Percentiles rank a stretch among this genome's conserved stretches.
Conservation (phyloP, 2,329 filamentous ascomycete genomes). For the Hypoxylon sp. region DNA sequence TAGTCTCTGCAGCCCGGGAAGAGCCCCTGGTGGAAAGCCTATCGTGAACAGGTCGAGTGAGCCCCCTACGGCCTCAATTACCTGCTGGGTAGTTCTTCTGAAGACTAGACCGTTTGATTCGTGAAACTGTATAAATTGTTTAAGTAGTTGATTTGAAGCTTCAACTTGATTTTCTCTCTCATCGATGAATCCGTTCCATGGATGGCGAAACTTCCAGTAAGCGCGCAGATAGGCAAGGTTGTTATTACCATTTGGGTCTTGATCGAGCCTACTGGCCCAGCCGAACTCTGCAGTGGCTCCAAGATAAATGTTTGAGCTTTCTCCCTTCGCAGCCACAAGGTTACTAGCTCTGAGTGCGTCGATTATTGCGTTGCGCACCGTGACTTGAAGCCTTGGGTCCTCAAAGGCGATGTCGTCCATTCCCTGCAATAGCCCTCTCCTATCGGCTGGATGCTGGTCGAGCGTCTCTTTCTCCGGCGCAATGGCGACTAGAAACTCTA, state of each 20-base stretch:
- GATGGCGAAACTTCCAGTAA: neutral
- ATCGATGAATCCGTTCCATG: neutral
- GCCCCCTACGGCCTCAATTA: neutral
- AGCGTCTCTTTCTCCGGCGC: accelerated
- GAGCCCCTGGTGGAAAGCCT: neutral
- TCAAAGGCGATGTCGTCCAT: neutral
- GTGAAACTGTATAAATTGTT: constrained; percentile 6
- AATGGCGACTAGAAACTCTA: constrained; percentile 38
- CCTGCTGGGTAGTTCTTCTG: neutral
- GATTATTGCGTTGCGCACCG: constrained; percentile 36
- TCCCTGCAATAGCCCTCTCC: constrained; percentile 21
- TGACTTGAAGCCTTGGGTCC: neutral
- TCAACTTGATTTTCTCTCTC: no score
- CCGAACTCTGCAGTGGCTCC: neutral
- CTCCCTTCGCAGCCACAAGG: constrained; percentile 20
- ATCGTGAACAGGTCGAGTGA: neutral
- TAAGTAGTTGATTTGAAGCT: neutral
- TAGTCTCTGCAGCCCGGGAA: neutral
- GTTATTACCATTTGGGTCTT: constrained; percentile 4
- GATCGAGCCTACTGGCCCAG: constrained; percentile 27
- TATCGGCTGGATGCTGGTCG: constrained; percentile 40
- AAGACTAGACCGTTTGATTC: neutral
- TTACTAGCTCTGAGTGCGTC: constrained; percentile 20
- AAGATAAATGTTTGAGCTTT: neutral
- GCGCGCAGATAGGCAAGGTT: neutral